Evolutionary conservation across 768 basidiomycete species (phyloP).

Genomic region (Lentinula sp.): DNA sequence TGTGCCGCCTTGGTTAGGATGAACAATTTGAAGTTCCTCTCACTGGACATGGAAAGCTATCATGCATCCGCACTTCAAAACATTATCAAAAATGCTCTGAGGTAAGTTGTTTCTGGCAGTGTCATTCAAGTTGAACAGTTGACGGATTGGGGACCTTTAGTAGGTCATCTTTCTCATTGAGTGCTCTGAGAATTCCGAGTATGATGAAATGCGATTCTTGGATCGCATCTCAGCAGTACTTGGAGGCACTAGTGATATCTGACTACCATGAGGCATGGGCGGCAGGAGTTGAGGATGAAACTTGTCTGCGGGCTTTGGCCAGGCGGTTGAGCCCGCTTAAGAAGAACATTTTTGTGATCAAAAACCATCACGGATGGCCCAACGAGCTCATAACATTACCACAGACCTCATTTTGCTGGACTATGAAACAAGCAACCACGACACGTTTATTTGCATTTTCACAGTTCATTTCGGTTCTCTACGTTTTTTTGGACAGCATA

Average conservation of each 20-base stretch:
- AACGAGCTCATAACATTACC: background rate
- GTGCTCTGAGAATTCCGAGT: background rate
- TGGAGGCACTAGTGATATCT: background rate
- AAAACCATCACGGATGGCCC: background rate
- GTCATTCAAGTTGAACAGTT: background rate
- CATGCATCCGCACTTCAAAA: background rate
- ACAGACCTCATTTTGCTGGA: background rate
- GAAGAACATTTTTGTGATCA: background rate
- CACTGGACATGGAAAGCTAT: background rate
- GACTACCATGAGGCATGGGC: background rate
- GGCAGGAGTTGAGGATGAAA: background rate
- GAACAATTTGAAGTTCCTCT: background rate
- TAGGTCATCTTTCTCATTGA: background rate
- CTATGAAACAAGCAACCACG: background rate
- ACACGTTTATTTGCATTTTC: background rate
- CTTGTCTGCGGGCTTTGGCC: background rate
- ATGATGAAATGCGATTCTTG: background rate
- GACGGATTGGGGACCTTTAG: background rate
- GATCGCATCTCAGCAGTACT: background rate
- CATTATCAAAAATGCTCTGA: background rate
- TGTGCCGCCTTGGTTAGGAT: background rate
- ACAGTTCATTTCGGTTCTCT: background rate
- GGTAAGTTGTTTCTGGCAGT: background rate
- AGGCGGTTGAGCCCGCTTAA: background rate
- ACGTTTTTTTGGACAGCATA: background rate